phyloP scores from a whole-genome alignment of 345 rosid species.

The Pistacia integerrima region DNA sequence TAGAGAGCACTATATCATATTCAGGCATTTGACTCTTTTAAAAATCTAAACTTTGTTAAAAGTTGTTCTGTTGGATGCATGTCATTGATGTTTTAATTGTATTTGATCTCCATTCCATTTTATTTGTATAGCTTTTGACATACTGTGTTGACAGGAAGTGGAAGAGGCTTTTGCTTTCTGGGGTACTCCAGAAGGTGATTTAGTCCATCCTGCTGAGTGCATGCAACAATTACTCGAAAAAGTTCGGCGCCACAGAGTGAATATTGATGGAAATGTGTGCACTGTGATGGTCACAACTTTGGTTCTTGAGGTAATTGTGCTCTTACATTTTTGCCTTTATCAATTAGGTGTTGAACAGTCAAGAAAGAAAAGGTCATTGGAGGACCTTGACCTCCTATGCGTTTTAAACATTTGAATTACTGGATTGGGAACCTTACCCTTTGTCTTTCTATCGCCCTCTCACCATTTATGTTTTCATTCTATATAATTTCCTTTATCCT shows the following conservation, averaged over 20 bases:
- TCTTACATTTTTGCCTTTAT: not conserved
- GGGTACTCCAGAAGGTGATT: conserved; percentile 90
- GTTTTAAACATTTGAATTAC: conserved; percentile 1
- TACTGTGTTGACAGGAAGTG: conserved; percentile 63
- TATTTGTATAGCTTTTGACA: not conserved
- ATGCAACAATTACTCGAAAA: conserved; percentile 95
- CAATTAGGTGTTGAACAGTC: not conserved
- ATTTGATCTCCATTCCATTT: not conserved
- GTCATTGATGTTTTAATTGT: not conserved
- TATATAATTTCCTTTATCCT: not conserved
- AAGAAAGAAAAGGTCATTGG: no score
- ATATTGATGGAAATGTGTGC: conserved; percentile 88
- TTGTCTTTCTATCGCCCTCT: not conserved
- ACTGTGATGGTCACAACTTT: conserved; percentile 94
- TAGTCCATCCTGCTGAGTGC: conserved; percentile 93
- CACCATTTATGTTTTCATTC: not conserved
- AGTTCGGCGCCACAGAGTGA: conserved; percentile 83
- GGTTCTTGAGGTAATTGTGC: conserved; percentile 86
- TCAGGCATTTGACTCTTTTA: not conserved
- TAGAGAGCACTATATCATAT: not conserved
- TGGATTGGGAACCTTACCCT: not conserved
- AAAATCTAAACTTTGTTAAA: not conserved
- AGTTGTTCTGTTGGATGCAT: not conserved
- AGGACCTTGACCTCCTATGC: not conserved
- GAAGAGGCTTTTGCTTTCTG: conserved; percentile 86